Percentiles rank a stretch among this genome's conserved stretches.
phyloP scores from a whole-genome alignment of 257 asterid genomes.

The Fraxinus excelsior region DNA sequence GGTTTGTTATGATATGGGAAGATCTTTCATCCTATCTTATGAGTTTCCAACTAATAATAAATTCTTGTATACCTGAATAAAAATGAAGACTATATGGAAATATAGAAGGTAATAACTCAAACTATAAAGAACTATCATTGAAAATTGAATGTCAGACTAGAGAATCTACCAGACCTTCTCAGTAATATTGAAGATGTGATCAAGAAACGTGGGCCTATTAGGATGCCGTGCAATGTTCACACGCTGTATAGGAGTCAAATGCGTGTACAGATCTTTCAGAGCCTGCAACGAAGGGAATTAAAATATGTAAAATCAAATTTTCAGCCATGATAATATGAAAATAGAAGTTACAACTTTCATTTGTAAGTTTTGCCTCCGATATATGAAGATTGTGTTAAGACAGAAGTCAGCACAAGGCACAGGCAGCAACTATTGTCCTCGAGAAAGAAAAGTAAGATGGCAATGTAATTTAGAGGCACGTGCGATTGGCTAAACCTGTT shows the following conservation, averaged over 20 bases:
- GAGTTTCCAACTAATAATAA: not conserved
- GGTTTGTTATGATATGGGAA: conserved; percentile 13
- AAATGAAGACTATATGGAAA: not conserved
- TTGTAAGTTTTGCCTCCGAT: conserved; percentile 17
- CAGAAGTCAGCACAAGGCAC: not conserved
- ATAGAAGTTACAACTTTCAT: conserved; percentile 14
- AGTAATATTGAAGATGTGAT: conserved; percentile 82
- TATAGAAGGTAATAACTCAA: not conserved
- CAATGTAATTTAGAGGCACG: conserved; percentile 17
- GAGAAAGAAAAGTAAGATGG: conserved; percentile 5
- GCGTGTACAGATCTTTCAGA: conserved; percentile 68
- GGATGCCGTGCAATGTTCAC: conserved; percentile 88
- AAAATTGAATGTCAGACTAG: conserved; percentile 22
- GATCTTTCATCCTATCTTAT: not conserved
- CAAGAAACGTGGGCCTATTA: conserved; percentile 87
- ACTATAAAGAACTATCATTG: not conserved
- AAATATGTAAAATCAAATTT: conserved; percentile 8
- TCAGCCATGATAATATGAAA: conserved; percentile 4
- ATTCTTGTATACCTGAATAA: conserved; percentile 1
- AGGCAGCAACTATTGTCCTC: conserved; percentile 13
- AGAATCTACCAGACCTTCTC: conserved; percentile 58
- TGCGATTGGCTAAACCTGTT: conserved; percentile 57
- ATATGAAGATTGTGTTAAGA: conserved; percentile 5
- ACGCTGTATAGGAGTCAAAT: conserved; percentile 80
- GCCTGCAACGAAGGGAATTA: conserved; percentile 72